phyloP scores from a whole-genome alignment of 2,329 filamentous ascomycete species.

The Apiospora phragmitis region DNA sequence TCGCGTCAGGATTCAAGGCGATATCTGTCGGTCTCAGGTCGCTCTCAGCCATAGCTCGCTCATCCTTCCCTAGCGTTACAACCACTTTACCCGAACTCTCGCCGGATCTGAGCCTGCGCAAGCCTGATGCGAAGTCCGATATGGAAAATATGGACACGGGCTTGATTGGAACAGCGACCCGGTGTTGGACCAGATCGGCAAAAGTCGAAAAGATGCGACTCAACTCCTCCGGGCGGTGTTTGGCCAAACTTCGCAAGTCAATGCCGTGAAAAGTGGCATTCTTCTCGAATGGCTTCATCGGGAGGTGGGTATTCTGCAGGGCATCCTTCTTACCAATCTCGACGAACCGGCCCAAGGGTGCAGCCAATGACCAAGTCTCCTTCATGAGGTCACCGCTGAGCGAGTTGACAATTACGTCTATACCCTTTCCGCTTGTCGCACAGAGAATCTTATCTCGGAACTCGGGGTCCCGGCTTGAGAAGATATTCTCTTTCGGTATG shows the following conservation, averaged over 20 bases:
- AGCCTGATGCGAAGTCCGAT: conserved; percentile 16
- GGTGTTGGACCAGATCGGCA: conserved; percentile 14
- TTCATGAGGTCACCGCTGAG: conserved; percentile 16
- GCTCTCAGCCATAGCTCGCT: conserved; percentile 11
- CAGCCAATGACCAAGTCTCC: conserved; percentile 24
- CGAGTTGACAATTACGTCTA: conserved; percentile 15
- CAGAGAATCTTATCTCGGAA: conserved; percentile 9
- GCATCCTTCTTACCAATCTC: conserved; percentile 37
- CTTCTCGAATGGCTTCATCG: conserved; percentile 17
- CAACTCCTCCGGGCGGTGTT: conserved; percentile 15
- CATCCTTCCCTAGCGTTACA: conserved; percentile 12
- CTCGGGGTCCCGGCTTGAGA: conserved; percentile 7
- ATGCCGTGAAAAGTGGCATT: conserved; percentile 20
- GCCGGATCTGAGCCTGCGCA: conserved; percentile 18
- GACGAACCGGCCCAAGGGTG: conserved; percentile 36
- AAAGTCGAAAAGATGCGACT: conserved; percentile 14
- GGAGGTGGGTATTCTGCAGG: conserved; percentile 20
- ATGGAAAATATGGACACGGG: conserved; percentile 13
- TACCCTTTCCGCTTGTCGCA: conserved; percentile 14
- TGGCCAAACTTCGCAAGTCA: conserved; percentile 16
- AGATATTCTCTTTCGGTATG: conserved; percentile 11
- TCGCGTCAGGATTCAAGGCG: conserved; percentile 18
- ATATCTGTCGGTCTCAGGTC: conserved; percentile 12
- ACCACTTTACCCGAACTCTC: conserved; percentile 20
- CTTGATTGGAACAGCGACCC: conserved; percentile 15